Percentiles rank a stretch among this genome's conserved stretches.
Evolutionary conservation across 1,284 basidiomycete genomes (phyloP).

Genomic region (Tausonia pullulans): DNA sequence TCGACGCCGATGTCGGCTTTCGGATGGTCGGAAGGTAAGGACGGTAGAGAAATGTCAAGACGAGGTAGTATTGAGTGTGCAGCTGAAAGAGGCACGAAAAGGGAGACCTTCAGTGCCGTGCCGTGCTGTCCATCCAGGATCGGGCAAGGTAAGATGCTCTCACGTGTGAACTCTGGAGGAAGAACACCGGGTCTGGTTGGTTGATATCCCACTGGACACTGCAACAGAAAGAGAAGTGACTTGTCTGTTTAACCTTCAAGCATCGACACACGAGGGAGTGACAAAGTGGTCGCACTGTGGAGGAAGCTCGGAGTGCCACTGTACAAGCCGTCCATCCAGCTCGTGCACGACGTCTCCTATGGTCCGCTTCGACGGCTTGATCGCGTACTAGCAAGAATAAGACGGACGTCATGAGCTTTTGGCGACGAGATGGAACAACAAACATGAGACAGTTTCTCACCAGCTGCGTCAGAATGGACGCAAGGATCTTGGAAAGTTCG

Average conservation of each 20-base stretch:
- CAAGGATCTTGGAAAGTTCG: constrained; percentile 9
- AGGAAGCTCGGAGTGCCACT: too few species aligned
- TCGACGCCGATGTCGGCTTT: too few species aligned
- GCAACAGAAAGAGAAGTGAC: not conserved
- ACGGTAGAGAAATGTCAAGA: too few species aligned
- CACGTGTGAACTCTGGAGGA: not conserved
- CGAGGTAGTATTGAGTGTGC: too few species aligned
- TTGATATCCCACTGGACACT: constrained; percentile 11
- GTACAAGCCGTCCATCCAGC: too few species aligned
- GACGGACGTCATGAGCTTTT: not conserved
- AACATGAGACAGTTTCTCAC: not conserved
- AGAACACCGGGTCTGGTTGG: constrained; percentile 9
- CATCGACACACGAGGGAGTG: not conserved
- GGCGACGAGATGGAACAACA: not conserved
- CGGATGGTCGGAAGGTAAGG: too few species aligned
- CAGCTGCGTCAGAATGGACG: constrained; percentile 1
- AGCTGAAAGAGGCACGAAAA: too few species aligned
- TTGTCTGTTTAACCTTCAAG: too few species aligned
- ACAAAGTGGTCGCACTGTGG: not conserved
- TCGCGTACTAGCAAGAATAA: constrained; percentile 2
- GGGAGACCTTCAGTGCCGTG: too few species aligned
- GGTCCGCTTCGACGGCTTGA: not conserved
- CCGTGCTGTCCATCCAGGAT: too few species aligned
- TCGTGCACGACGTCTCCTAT: constrained; percentile 3
- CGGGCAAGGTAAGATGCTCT: too few species aligned